Evolutionary conservation across 768 basidiomycete species (phyloP).

Genomic region (Panus rudis): DNA sequence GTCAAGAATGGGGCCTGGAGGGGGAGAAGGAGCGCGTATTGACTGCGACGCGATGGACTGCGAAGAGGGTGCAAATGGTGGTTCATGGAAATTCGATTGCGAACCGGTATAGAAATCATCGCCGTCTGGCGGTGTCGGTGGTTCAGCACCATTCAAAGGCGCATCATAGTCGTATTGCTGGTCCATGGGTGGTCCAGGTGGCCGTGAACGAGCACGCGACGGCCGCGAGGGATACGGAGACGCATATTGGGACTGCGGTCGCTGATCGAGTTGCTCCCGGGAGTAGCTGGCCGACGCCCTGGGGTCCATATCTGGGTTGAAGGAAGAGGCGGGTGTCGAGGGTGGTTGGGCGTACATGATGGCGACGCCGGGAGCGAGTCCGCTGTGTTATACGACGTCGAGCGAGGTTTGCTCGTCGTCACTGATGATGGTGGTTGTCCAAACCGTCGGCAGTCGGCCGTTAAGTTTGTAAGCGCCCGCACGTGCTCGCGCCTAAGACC

Average conservation of each 20-base stretch:
- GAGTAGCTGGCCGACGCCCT: conserved; percentile 12
- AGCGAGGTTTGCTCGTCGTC: background rate
- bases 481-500: too few species aligned
- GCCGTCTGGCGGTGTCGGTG: conserved; percentile 13
- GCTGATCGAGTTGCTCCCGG: background rate
- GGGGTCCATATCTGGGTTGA: conserved; percentile 16
- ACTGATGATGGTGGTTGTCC: conserved; percentile 1
- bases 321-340: conserved; percentile 16
- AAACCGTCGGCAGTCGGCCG: too few species aligned
- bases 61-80: conserved; percentile 9
- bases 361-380: background rate
- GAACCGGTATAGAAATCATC: conserved; percentile 24
- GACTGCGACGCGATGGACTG: conserved; percentile 21
- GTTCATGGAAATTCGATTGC: conserved; percentile 16
- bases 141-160: conserved; percentile 6
- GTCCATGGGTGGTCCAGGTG: background rate
- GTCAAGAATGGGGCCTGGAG: conserved; percentile 68
- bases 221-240: conserved; percentile 6
- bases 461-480: too few species aligned
- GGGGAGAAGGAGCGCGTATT: conserved; percentile 60
- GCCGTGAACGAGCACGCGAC: conserved; percentile 9
- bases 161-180: conserved; percentile 11
- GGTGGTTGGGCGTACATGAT: conserved; percentile 19
- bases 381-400: conserved; percentile 1
- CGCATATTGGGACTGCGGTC: conserved; percentile 7